Base-by-base conservation (phyloP, 352 stramenopile species). In the Aphanomyces cochlioides region DNA sequence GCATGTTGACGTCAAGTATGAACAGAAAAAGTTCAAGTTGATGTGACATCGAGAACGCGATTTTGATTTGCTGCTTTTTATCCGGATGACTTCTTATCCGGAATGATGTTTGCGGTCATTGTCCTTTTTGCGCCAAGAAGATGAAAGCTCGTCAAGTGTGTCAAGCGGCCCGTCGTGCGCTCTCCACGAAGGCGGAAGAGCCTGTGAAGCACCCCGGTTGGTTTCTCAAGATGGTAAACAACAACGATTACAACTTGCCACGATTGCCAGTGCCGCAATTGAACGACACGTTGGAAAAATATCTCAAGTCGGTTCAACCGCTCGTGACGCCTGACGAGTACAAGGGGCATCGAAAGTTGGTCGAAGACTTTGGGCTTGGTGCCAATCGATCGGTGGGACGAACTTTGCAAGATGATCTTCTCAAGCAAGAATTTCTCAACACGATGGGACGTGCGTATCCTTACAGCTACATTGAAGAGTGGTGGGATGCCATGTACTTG, bases 401-500 rank as follows among this genome's bases (percentile, higher is more conserved):
- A 41, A 59, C 80, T 64, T 70, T 91, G 28, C 84, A 91, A 72
- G 81, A 90, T 17, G 19, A 76, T 7, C 61, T 91, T 58, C 77
- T 91, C 48, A 88, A 88, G 69, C 80, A 83, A 63, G 82, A 95
- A 72, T 81, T 93, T 34, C 73, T 80, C 37, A 84, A 95, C 53
- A 78, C 79, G 40, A 88, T 87, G 79, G 86, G 85, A 67, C 87
- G 87, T 56, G 81, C 81, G 60, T 97, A 97, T 73, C 90, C 92
- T 19, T 96, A 91, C 83, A 96, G 86, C 78, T 98, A 97, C 87
- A 97, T 98, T 64, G 91, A 97, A 72, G 74, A 81, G 39, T 89
- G 95, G 76, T 97, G 90, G 90, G 88, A 96, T 73, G 79, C 92
- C 54, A 96, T 96, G 90, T 97, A 97, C 73, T 73, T 97, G 3